Conservation (phyloP, 352 stramenopile genomes). For the Phytophthora megakarya region DNA sequence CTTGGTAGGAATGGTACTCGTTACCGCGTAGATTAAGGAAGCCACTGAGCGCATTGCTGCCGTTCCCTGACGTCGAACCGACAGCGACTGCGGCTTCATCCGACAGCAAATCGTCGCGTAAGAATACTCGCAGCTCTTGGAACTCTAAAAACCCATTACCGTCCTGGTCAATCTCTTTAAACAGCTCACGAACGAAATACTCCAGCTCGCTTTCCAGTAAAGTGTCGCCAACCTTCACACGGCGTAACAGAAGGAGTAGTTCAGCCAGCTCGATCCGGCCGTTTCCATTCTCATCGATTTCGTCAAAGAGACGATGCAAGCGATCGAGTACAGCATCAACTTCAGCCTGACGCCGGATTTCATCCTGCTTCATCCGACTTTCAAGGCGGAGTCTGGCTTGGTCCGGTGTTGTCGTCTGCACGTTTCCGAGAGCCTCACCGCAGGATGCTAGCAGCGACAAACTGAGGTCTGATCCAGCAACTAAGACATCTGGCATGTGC, state of each 20-base stretch:
- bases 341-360: constrained; percentile 56
- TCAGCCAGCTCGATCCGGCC: constrained; percentile 69
- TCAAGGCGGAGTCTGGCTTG: constrained; percentile 62
- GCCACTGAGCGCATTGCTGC: constrained; percentile 54
- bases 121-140: constrained; percentile 91
- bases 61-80: constrained; percentile 27
- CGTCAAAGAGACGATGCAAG: constrained; percentile 68
- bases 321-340: constrained; percentile 56
- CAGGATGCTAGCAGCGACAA: constrained; percentile 68
- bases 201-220: constrained; percentile 69
- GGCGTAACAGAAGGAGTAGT: constrained; percentile 60
- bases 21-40: constrained; percentile 70
- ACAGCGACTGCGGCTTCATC: constrained; percentile 27
- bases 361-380: constrained; percentile 58
- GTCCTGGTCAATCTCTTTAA: constrained; percentile 94
- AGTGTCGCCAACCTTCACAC: constrained; percentile 68
- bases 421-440: constrained; percentile 46
- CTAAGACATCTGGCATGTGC: constrained; percentile 63
- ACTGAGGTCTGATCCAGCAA: constrained; percentile 73
- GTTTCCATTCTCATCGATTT: constrained; percentile 75
- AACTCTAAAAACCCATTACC: constrained; percentile 93
- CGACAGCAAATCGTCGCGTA: constrained; percentile 54
- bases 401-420: constrained; percentile 66
- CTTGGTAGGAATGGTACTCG: constrained; percentile 69
- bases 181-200: constrained; percentile 68